Conservation (phyloP, 2,329 filamentous ascomycete species). For the Calonectria honghensis region DNA sequence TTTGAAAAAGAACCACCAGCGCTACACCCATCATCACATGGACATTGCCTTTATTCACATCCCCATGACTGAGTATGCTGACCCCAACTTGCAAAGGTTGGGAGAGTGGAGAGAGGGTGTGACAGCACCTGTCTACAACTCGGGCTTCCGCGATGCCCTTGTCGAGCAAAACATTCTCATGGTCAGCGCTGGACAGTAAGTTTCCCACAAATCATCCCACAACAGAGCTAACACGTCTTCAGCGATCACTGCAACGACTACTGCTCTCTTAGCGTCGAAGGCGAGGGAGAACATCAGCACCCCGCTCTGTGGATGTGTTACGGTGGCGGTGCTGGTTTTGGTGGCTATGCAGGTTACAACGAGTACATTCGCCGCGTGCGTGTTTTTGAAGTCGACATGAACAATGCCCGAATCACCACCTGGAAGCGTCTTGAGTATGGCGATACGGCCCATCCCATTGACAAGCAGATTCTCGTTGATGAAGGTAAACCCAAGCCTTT, state of each 20-base stretch:
- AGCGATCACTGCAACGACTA: conserved; percentile 98
- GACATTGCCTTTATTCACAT: conserved; percentile 99
- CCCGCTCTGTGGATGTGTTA: conserved; percentile 98
- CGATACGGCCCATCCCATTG: conserved; percentile 71
- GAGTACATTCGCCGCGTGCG: conserved; percentile 89
- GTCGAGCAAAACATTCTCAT: conserved; percentile 89
- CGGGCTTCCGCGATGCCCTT: conserved; percentile 92
- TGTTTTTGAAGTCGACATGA: conserved; percentile 95
- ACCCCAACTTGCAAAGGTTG: conserved; percentile 72
- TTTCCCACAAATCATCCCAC: conserved; percentile 47
- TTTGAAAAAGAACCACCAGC: conserved; percentile 84
- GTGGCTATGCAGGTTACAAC: conserved; percentile 94
- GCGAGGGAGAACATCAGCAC: conserved; percentile 67
- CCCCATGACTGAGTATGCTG: conserved; percentile 90
- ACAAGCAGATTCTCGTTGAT: conserved; percentile 81
- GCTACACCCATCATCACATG: conserved; percentile 95
- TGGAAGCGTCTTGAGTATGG: conserved; percentile 91
- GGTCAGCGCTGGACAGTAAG: conserved; percentile 93
- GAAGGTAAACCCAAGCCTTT: conserved; percentile 67
- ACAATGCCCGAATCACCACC: conserved; percentile 89
- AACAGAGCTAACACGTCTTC: conserved; percentile 47
- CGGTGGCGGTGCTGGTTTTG: conserved; percentile 92
- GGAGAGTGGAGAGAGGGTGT: conserved; percentile 89
- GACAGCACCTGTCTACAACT: conserved; percentile 92
- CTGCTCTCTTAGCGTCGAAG: conserved; percentile 80